phyloP scores from a whole-genome alignment of 805 yeast genomes.

The Monosporozyma servazzii region DNA sequence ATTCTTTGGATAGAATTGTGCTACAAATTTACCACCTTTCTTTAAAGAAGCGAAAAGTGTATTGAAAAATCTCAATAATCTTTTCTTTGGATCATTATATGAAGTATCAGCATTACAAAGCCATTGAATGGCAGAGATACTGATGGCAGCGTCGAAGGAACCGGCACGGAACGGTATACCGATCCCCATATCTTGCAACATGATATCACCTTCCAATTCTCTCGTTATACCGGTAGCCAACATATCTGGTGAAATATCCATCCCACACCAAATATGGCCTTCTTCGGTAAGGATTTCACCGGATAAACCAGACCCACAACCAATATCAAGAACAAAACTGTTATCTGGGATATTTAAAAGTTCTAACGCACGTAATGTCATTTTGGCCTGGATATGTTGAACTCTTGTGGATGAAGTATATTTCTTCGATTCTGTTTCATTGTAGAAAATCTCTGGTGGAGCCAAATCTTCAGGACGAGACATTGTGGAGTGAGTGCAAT shows the following conservation, averaged over 20 bases:
- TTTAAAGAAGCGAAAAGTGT: slow-evolving; percentile 76
- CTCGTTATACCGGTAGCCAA: slow-evolving; percentile 87
- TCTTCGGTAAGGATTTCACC: slow-evolving; percentile 93
- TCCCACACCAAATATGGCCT: slow-evolving; percentile 89
- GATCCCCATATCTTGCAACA: slow-evolving; percentile 84
- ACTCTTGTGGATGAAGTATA: slow-evolving; percentile 93
- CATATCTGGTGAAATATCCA: slow-evolving; percentile 96
- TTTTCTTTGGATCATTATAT: slow-evolving; percentile 70
- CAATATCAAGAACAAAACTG: slow-evolving; percentile 77
- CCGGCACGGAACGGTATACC: slow-evolving; percentile 97
- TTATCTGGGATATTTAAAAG: slow-evolving; percentile 60
- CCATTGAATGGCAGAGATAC: slow-evolving; percentile 96
- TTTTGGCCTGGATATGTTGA: slow-evolving; percentile 95
- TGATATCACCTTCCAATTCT: slow-evolving; percentile 87
- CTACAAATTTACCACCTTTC: slow-evolving; percentile 95
- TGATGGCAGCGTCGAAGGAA: slow-evolving; percentile 90
- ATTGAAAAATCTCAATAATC: slow-evolving; percentile 76
- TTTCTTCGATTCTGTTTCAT: slow-evolving; percentile 80
- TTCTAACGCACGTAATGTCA: slow-evolving; percentile 92
- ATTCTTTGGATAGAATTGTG: slow-evolving; percentile 91
- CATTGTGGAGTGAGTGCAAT: slow-evolving; percentile 37
- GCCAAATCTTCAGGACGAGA: slow-evolving; percentile 95
- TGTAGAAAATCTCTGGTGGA: slow-evolving; percentile 92
- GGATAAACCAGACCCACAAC: slow-evolving; percentile 94
- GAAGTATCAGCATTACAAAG: slow-evolving; percentile 89